These are phyloP conservation scores for Aspergillus uvarum DNA, from an alignment of 2,329 filamentous ascomycete species.

Conservation along the genomic window DNA sequence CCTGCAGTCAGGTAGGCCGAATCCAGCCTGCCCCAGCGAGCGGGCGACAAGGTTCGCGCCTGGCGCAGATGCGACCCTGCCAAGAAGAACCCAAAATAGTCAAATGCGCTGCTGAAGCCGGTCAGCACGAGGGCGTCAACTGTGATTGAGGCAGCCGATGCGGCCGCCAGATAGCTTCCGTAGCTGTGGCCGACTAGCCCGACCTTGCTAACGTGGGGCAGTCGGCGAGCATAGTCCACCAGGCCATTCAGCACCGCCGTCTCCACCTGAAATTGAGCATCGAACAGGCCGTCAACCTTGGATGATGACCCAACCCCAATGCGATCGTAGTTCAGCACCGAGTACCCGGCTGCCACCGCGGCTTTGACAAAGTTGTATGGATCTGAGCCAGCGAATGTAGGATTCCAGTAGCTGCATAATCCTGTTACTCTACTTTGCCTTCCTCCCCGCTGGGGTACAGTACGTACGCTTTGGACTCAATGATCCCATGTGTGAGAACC, in stretches of 20 bases:
- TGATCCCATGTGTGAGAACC: background rate
- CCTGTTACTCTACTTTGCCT: background rate
- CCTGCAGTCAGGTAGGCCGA: background rate
- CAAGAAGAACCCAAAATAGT: background rate
- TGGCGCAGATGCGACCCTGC: background rate
- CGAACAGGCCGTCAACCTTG: background rate
- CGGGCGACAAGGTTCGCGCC: background rate
- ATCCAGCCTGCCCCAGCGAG: background rate
- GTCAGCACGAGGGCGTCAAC: background rate
- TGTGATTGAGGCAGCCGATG: background rate
- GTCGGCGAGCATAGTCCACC: background rate
- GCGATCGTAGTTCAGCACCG: background rate
- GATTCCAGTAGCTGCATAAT: background rate
- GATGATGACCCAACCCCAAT: background rate
- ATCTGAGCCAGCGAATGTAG: background rate
- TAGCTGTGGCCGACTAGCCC: background rate
- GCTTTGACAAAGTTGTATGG: background rate
- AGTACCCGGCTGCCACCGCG: background rate
- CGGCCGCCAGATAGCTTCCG: background rate
- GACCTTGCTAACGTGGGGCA: background rate
- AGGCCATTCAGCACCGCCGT: background rate
- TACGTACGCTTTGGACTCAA: background rate
- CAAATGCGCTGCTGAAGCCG: background rate
- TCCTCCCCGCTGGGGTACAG: no score
- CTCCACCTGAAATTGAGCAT: background rate